Percentiles rank a stretch among this genome's conserved stretches.
Evolutionary conservation across 2,329 filamentous ascomycete genomes (phyloP).

Genomic region (Albophoma yamanashiensis): DNA sequence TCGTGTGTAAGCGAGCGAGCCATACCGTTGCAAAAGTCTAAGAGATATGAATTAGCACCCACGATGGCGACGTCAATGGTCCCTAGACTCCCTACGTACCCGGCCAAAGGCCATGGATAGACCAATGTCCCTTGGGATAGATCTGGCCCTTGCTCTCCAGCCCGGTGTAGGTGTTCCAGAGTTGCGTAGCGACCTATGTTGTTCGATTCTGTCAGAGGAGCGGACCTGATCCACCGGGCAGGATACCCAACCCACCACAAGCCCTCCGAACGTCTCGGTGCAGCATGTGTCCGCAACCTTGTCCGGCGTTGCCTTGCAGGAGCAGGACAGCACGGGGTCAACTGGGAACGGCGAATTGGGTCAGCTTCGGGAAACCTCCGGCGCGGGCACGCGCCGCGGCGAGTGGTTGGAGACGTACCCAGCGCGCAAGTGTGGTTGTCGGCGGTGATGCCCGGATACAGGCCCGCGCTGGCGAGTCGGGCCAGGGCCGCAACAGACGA

Average conservation of each 20-base stretch:
- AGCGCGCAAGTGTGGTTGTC: conserved; percentile 47
- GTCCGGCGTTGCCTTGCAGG: conserved; percentile 27
- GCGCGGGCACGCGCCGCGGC: too few relatives aligned
- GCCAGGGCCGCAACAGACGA: conserved; percentile 15
- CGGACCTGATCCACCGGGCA: background rate
- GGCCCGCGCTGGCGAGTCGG: conserved; percentile 21
- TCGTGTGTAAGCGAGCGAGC: too few relatives aligned
- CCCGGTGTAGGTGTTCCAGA: conserved; percentile 55
- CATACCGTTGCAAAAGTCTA: conserved; percentile 34
- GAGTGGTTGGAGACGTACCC: conserved; percentile 17
- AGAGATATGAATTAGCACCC: background rate
- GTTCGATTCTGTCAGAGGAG: background rate
- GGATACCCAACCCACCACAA: conserved; percentile 27
- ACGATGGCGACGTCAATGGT: background rate
- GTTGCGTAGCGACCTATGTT: conserved; percentile 45
- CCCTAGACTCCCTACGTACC: conserved; percentile 16
- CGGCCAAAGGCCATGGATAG: conserved; percentile 50
- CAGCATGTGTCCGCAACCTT: conserved; percentile 49
- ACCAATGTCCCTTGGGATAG: conserved; percentile 46
- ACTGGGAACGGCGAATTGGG: background rate
- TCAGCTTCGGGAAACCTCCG: too few relatives aligned
- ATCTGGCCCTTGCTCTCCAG: conserved; percentile 45
- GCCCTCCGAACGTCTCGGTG: conserved; percentile 52
- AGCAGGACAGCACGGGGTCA: conserved; percentile 35
- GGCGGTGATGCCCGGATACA: conserved; percentile 33